Evolutionary conservation across 2,329 filamentous ascomycete genomes (phyloP).

Genomic region (Ilyonectria destructans): DNA sequence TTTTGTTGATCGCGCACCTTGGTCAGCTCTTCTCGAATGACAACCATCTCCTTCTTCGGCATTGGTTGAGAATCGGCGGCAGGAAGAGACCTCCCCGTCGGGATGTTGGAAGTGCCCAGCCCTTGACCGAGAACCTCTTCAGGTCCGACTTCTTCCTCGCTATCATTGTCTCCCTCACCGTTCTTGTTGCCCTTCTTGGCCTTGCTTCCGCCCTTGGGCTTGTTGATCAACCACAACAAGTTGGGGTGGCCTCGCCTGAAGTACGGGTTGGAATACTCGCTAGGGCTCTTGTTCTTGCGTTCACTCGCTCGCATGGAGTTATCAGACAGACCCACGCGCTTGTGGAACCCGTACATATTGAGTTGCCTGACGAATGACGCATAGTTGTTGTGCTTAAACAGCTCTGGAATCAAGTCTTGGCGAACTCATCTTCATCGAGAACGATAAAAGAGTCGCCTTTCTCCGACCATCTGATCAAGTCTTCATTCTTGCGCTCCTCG

Average conservation of each 20-base stretch:
- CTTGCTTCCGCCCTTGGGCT: slow-evolving; percentile 84
- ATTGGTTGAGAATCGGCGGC: slow-evolving; percentile 65
- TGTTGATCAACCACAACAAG: slow-evolving; percentile 95
- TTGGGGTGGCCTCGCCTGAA: slow-evolving; percentile 95
- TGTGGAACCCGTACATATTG: slow-evolving; percentile 99
- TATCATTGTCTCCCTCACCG: slow-evolving; percentile 80
- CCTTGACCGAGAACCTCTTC: slow-evolving; percentile 57
- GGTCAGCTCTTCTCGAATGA: slow-evolving; percentile 85
- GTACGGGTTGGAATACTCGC: slow-evolving; percentile 97
- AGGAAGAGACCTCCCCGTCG: slow-evolving; percentile 55
- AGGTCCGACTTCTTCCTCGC: slow-evolving; percentile 67
- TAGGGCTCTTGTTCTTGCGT: slow-evolving; percentile 96
- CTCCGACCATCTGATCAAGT: slow-evolving; percentile 97
- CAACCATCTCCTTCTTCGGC: slow-evolving; percentile 81
- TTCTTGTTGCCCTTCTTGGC: slow-evolving; percentile 73
- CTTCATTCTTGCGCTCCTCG: slow-evolving; percentile 92
- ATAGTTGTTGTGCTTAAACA: slow-evolving; percentile 99
- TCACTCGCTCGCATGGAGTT: slow-evolving; percentile 99
- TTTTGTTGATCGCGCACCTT: slow-evolving; percentile 90
- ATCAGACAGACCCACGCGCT: slow-evolving; percentile 92
- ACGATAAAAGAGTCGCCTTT: slow-evolving; percentile 98
- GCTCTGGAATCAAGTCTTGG: slow-evolving; percentile 95
- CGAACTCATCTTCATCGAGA: slow-evolving; percentile 97
- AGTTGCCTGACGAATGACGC: slow-evolving; percentile 95
- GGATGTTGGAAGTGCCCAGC: slow-evolving; percentile 37